Percentiles rank a stretch among this genome's conserved stretches.
Conservation (phyloP, 2,329 filamentous ascomycete species). For the Blastomyces silverae region DNA sequence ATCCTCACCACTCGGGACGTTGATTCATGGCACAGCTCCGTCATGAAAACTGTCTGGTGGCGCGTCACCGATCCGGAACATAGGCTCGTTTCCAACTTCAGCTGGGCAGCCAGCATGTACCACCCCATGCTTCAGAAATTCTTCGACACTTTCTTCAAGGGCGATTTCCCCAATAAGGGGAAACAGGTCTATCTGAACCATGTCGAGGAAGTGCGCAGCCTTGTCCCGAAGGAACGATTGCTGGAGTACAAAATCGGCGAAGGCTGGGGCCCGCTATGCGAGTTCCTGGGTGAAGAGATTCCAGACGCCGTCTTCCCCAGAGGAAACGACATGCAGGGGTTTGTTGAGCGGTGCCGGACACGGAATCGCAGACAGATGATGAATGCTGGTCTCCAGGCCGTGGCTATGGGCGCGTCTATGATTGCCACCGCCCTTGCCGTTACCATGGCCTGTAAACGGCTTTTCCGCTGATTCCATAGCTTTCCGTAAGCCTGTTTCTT, state of each 20-base stretch:
- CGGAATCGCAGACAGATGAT: slow-evolving; percentile 52
- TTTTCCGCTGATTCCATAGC: slow-evolving; percentile 26
- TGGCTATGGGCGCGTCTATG: slow-evolving; percentile 46
- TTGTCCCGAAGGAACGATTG: slow-evolving; percentile 46
- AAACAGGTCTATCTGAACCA: slow-evolving; percentile 57
- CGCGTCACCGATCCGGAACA: slow-evolving; percentile 58
- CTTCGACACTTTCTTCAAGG: slow-evolving; percentile 61
- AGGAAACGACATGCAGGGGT: slow-evolving; percentile 50
- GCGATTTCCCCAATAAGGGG: slow-evolving; percentile 59
- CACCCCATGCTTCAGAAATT: slow-evolving; percentile 64
- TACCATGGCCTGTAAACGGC: slow-evolving; percentile 38
- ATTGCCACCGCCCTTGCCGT: slow-evolving; percentile 42
- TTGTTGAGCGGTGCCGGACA: slow-evolving; percentile 49
- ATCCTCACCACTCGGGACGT: slow-evolving; percentile 61
- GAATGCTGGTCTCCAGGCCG: slow-evolving; percentile 48
- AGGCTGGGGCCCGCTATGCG: slow-evolving; percentile 50
- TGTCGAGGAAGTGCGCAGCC: slow-evolving; percentile 46
- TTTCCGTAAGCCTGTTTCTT: background rate
- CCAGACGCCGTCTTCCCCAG: slow-evolving; percentile 47
- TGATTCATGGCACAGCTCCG: slow-evolving; percentile 57
- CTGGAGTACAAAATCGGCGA: slow-evolving; percentile 51
- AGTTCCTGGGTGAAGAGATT: slow-evolving; percentile 49
- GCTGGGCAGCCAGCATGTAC: slow-evolving; percentile 62
- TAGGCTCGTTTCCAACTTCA: slow-evolving; percentile 49
- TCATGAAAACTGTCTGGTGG: slow-evolving; percentile 63